These are phyloP conservation scores for Hysterium pulicare DNA, from an alignment of 2,329 filamentous ascomycete species.

Conservation along the genomic window DNA sequence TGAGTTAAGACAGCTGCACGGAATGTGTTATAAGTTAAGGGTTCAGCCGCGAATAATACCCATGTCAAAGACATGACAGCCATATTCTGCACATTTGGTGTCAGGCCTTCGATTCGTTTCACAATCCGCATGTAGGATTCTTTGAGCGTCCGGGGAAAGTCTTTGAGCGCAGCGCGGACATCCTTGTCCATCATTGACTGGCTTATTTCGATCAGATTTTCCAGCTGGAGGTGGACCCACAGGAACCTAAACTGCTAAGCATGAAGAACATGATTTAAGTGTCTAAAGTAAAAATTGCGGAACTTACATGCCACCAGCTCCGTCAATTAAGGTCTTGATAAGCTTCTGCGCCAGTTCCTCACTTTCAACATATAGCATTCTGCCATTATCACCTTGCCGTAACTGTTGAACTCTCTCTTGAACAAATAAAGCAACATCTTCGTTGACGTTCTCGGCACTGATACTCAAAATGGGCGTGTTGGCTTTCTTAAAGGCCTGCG, in stretches of 20 bases:
- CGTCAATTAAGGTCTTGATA: conserved; percentile 11
- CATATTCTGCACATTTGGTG: conserved; percentile 13
- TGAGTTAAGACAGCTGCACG: too few relatives aligned
- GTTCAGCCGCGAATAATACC: conserved; percentile 14
- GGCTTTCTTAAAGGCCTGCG: conserved; percentile 13
- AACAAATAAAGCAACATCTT: conserved; percentile 14
- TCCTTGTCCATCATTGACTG: conserved; percentile 9
- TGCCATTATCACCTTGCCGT: conserved; percentile 12
- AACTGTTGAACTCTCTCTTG: conserved; percentile 13
- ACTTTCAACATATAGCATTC: conserved; percentile 14
- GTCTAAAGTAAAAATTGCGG: too few relatives aligned
- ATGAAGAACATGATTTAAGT: too few relatives aligned
- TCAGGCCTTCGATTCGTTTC: conserved; percentile 13
- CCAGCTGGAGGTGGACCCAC: conserved; percentile 19
- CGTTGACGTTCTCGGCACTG: conserved; percentile 11
- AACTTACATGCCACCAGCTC: conserved; percentile 22
- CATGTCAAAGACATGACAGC: conserved; percentile 15
- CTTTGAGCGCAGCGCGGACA: conserved; percentile 12
- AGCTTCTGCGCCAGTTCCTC: conserved; percentile 13
- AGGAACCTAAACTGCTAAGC: conserved; percentile 23
- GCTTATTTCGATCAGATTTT: conserved; percentile 15
- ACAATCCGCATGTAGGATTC: conserved; percentile 19
- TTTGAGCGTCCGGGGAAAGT: conserved; percentile 12
- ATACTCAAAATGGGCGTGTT: conserved; percentile 17
- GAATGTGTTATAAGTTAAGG: too few relatives aligned